Percentiles rank a stretch among this genome's conserved stretches.
These are phyloP conservation scores for Plantago coronopus DNA, from an alignment of 305 asterid genomes.

Conservation along the genomic window DNA sequence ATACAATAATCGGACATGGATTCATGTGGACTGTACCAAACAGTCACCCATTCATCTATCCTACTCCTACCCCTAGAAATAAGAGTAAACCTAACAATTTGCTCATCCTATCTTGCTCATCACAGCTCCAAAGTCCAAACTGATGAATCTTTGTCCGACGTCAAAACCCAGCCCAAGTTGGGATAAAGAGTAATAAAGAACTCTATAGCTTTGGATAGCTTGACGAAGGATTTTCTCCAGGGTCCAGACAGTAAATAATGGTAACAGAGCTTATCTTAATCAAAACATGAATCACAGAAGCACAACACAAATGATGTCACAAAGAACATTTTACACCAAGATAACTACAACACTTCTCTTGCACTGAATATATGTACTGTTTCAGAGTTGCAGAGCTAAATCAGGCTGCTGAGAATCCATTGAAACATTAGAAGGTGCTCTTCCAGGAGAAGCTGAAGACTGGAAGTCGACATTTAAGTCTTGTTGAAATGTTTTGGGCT, in stretches of 20 bases:
- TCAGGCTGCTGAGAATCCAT: slow-evolving; percentile 99
- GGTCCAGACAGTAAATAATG: neutral
- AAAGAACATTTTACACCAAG: slow-evolving; percentile 1
- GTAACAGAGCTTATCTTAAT: neutral
- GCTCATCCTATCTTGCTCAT: too few species aligned
- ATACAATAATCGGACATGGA: too few species aligned
- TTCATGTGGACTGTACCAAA: neutral
- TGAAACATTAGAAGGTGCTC: slow-evolving; percentile 68
- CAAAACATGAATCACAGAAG: neutral
- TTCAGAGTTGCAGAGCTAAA: slow-evolving; percentile 88
- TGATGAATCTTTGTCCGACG: neutral
- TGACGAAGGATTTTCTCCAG: neutral
- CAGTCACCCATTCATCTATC: neutral
- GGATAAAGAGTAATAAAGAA: neutral
- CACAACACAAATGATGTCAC: neutral
- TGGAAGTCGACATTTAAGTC: slow-evolving; percentile 86
- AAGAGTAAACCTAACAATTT: too few species aligned
- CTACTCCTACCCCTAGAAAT: too few species aligned
- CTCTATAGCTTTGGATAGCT: neutral
- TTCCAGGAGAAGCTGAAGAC: slow-evolving; percentile 80
- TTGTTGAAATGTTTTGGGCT: slow-evolving; percentile 70
- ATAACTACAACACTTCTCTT: neutral
- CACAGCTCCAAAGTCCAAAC: too few species aligned
- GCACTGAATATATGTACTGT: neutral
- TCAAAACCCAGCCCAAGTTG: neutral